Conservation (phyloP, 176 grass and related monocot species). For the Saccharum officinarum region DNA sequence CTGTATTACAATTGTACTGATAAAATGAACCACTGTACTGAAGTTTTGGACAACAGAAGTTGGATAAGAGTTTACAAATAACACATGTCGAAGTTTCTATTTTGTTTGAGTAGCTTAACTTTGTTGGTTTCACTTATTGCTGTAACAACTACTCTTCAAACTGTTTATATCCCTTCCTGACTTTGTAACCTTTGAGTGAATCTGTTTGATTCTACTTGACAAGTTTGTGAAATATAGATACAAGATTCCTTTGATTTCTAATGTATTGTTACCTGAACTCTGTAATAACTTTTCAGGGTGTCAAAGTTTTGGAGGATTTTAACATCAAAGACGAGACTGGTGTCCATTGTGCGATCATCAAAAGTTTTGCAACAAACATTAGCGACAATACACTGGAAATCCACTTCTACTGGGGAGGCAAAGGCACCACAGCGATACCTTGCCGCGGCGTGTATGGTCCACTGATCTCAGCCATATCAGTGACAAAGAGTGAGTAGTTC, state of each 20-base stretch:
- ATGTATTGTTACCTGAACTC: neutral
- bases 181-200: neutral
- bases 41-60: neutral
- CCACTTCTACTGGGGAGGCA: conserved; percentile 89
- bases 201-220: neutral
- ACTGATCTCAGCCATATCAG: conserved; percentile 88
- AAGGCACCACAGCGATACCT: conserved; percentile 76
- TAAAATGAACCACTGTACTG: neutral
- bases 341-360: conserved; percentile 35
- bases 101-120: neutral
- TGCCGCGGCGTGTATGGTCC: conserved; percentile 73
- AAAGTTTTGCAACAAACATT: conserved; percentile 49
- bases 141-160: conserved; percentile 1
- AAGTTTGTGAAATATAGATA: neutral
- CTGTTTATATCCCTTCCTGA: conserved; percentile 8
- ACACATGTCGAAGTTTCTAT: neutral
- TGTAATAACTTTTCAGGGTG: conserved; percentile 44
- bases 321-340: conserved; percentile 73
- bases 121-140: neutral
- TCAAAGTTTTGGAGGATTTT: conserved; percentile 75
- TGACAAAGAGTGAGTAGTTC: conserved; percentile 50
- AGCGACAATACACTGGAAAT: conserved; percentile 73
- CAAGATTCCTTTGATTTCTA: neutral
- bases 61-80: neutral
- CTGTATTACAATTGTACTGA: neutral